These are phyloP conservation scores for Blastocystis sp. DNA, from an alignment of 352 stramenopile species.

Conservation along the genomic window DNA sequence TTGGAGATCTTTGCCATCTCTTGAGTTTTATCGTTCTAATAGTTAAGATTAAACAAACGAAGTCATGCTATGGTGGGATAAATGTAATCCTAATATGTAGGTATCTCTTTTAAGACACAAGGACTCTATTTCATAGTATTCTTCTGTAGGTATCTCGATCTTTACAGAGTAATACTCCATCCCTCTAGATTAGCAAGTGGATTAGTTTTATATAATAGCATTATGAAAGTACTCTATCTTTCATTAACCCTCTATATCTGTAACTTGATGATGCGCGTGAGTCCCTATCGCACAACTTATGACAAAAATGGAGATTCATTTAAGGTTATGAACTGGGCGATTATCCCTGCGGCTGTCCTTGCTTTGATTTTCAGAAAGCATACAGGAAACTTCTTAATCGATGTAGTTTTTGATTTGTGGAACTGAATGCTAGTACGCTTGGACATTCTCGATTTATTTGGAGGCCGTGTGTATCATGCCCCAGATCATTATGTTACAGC, in stretches of 20 bases:
- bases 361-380: slow-evolving; percentile 83
- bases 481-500: slow-evolving; percentile 96
- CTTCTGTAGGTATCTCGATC: slow-evolving; percentile 91
- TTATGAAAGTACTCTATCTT: slow-evolving; percentile 98
- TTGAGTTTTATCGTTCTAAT: slow-evolving; percentile 96
- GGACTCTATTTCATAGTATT: slow-evolving; percentile 98
- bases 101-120: slow-evolving; percentile 95
- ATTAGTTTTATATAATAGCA: slow-evolving; percentile 92
- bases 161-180: slow-evolving; percentile 77
- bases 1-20: slow-evolving; percentile 96
- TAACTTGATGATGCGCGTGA: slow-evolving; percentile 91
- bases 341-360: slow-evolving; percentile 86
- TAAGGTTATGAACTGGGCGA: slow-evolving; percentile 92
- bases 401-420: neutral
- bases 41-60: slow-evolving; percentile 83
- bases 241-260: slow-evolving; percentile 88
- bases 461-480: slow-evolving; percentile 95
- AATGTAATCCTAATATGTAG: slow-evolving; percentile 65
- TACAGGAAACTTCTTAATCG: slow-evolving; percentile 10
- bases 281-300: slow-evolving; percentile 88
- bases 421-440: slow-evolving; percentile 68
- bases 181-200: slow-evolving; percentile 72
- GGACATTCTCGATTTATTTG: slow-evolving; percentile 98
- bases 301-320: slow-evolving; percentile 98
- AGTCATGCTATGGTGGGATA: slow-evolving; percentile 73